These are phyloP conservation scores for Leccinum incarnatum DNA, from an alignment of 768 basidiomycete genomes.

Conservation along the genomic window DNA sequence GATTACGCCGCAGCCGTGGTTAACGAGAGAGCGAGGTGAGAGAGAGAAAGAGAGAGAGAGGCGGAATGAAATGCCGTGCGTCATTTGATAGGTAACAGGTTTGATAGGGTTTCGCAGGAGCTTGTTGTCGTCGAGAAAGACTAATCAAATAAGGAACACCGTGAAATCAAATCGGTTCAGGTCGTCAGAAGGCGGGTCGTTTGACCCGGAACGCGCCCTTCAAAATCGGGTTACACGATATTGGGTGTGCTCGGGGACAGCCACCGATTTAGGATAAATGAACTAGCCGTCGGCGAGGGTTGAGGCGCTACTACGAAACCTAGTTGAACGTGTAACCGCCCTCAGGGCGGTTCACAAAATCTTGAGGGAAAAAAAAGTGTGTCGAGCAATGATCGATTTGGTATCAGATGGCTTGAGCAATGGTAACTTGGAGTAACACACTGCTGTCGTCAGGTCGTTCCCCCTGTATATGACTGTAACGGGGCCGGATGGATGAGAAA, in stretches of 20 bases:
- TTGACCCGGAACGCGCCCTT: slow-evolving; percentile 13
- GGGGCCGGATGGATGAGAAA: slow-evolving; percentile 21
- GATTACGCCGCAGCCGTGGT: slow-evolving; percentile 24
- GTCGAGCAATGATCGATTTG: slow-evolving; percentile 20
- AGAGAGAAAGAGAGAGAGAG: not conserved
- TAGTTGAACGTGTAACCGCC: slow-evolving; percentile 26
- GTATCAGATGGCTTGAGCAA: slow-evolving; percentile 16
- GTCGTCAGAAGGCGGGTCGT: slow-evolving; percentile 14
- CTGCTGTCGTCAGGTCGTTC: slow-evolving; percentile 27
- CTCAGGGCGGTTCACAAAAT: slow-evolving; percentile 18
- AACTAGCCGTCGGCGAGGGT: slow-evolving; percentile 22
- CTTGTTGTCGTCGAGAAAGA: slow-evolving; percentile 35
- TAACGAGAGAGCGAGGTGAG: slow-evolving; percentile 22
- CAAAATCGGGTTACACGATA: slow-evolving; percentile 24
- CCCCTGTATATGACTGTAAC: slow-evolving; percentile 37
- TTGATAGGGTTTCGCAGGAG: slow-evolving; percentile 36
- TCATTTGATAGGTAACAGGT: slow-evolving; percentile 32
- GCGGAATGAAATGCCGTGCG: slow-evolving; percentile 24
- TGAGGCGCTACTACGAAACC: slow-evolving; percentile 29
- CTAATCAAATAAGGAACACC: slow-evolving; percentile 31
- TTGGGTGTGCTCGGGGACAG: slow-evolving; percentile 12
- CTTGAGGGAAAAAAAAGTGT: slow-evolving; percentile 16
- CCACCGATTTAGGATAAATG: slow-evolving; percentile 32
- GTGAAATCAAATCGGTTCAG: slow-evolving; percentile 12
- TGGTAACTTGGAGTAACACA: slow-evolving; percentile 10